Evolutionary conservation across 805 yeast species (phyloP).

Genomic region (Candida germanica): DNA sequence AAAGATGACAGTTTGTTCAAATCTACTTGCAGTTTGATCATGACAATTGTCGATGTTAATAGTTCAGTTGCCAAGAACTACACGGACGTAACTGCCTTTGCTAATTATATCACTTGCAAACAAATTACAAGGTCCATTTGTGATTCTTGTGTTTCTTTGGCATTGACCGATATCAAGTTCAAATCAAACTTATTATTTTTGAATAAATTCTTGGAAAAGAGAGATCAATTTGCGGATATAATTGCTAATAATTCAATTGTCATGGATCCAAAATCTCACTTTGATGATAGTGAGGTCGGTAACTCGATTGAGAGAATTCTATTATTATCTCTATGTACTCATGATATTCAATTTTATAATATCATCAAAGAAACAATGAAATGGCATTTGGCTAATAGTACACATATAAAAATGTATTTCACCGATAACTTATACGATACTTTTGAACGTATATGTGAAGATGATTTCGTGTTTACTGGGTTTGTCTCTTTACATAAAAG

Average conservation of each 20-base stretch:
- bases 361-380: constrained; percentile 36
- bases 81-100: constrained; percentile 23
- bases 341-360: constrained; percentile 42
- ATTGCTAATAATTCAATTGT: constrained; percentile 15
- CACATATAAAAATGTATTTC: constrained; percentile 5
- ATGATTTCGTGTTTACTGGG: constrained; percentile 60
- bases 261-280: constrained; percentile 10
- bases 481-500: constrained; percentile 71
- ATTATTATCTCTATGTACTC: constrained; percentile 39
- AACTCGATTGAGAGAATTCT: constrained; percentile 35
- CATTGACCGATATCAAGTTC: constrained; percentile 34
- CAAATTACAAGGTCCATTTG: constrained; percentile 31
- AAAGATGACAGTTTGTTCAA: constrained; percentile 25
- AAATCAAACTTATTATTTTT: constrained; percentile 34
- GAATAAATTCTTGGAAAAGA: constrained; percentile 28
- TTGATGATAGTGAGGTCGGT: constrained; percentile 9
- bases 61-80: constrained; percentile 14
- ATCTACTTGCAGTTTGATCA: constrained; percentile 32
- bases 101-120: constrained; percentile 28
- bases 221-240: constrained; percentile 17
- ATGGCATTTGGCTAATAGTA: constrained; percentile 24
- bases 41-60: constrained; percentile 24
- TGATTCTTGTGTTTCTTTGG: constrained; percentile 32
- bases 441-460: constrained; percentile 43
- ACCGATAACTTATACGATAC: constrained; percentile 22